These are phyloP conservation scores for Cadophora malorum DNA, from an alignment of 2,329 filamentous ascomycete genomes.

Conservation along the genomic window DNA sequence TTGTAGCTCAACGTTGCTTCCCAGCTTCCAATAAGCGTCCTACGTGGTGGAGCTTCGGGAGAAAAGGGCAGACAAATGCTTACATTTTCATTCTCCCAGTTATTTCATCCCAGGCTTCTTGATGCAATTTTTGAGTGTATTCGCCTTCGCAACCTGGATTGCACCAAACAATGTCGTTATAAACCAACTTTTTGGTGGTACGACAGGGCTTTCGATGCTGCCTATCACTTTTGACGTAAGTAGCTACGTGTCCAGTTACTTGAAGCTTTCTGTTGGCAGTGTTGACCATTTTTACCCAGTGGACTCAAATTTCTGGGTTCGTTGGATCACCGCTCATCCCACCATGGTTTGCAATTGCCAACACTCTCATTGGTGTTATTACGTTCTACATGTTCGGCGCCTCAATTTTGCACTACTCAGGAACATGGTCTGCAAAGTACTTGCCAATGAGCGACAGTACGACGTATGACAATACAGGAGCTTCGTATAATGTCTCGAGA, in stretches of 20 bases:
- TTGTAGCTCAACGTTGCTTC: background rate
- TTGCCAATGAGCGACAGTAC: background rate
- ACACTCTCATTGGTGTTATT: background rate
- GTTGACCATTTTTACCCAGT: background rate
- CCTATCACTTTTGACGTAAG: background rate
- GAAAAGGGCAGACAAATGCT: background rate
- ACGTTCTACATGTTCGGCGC: background rate
- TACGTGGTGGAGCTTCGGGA: no score
- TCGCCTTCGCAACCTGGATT: background rate
- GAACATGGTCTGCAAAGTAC: background rate
- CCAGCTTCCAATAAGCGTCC: background rate
- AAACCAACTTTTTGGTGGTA: background rate
- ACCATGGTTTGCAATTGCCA: background rate
- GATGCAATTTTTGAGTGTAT: background rate
- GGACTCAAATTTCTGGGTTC: background rate
- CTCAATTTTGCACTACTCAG: background rate
- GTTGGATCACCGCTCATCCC: background rate
- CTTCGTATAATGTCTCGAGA: background rate
- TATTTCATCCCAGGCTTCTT: background rate
- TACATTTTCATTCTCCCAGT: background rate
- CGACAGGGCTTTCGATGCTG: background rate
- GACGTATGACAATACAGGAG: background rate
- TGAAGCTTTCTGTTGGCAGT: background rate
- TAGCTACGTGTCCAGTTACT: background rate
- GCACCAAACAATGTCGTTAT: background rate